These are phyloP conservation scores for Penicillium paneum DNA, from an alignment of 2,329 filamentous ascomycete genomes.

Conservation along the genomic window DNA sequence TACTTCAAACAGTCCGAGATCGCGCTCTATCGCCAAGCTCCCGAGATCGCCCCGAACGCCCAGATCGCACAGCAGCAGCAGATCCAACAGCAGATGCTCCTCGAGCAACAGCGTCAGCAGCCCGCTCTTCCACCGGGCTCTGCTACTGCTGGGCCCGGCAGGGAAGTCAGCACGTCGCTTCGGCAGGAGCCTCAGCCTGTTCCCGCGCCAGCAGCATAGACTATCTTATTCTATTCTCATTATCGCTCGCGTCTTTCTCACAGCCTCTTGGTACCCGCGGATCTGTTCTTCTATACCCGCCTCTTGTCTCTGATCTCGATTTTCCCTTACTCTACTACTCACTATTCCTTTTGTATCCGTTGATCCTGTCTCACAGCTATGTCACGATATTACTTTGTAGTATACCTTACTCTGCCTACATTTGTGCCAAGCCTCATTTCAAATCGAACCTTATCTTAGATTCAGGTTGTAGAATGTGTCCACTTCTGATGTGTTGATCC, in stretches of 20 bases:
- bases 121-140: conserved; percentile 38
- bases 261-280: conserved; percentile 1
- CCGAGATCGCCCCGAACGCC: conserved; percentile 44
- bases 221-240: conserved; percentile 1
- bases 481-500: too few species aligned
- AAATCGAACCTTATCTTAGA: not conserved
- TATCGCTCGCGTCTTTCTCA: conserved; percentile 2
- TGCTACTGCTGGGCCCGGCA: conserved; percentile 33
- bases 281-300: conserved; percentile 22
- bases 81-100: conserved; percentile 39
- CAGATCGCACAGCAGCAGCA: conserved; percentile 41
- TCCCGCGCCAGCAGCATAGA: conserved; percentile 28
- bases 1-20: conserved; percentile 99
- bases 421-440: not conserved
- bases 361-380: conserved; percentile 11
- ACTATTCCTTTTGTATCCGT: conserved; percentile 7
- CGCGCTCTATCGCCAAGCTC: conserved; percentile 80
- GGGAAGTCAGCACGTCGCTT: conserved; percentile 18
- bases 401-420: conserved; percentile 10
- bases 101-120: conserved; percentile 34
- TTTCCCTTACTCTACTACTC: not conserved
- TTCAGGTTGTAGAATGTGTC: not conserved
- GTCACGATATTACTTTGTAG: conserved; percentile 23
- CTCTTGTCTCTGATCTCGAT: conserved; percentile 7
- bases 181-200: conserved; percentile 20